Percentiles rank a stretch among this genome's conserved stretches.
phyloP scores from a whole-genome alignment of 2,329 filamentous ascomycete species.

The Aschersonia sp. region DNA sequence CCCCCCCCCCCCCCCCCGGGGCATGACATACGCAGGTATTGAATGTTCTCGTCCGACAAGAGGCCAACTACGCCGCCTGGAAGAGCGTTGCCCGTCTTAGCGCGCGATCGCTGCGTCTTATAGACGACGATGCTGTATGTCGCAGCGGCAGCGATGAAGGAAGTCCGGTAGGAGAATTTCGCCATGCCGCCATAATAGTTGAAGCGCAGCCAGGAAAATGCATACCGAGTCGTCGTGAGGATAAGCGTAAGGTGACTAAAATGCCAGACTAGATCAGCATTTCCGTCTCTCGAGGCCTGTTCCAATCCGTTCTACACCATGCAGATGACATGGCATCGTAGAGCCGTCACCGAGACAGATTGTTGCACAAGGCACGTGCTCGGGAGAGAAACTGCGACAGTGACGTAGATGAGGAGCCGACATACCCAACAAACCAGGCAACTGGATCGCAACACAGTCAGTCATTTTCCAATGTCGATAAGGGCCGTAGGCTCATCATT shows the following conservation, averaged over 20 bases:
- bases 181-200: constrained; percentile 72
- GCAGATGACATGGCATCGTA: background rate
- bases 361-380: background rate
- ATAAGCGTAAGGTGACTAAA: constrained; percentile 75
- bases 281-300: background rate
- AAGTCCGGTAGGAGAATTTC: constrained; percentile 72
- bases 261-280: background rate
- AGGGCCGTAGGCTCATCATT: too few relatives aligned
- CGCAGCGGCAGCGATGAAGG: constrained; percentile 76
- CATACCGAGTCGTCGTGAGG: constrained; percentile 68
- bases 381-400: background rate
- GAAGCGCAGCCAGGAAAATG: constrained; percentile 75
- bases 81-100: constrained; percentile 55
- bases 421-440: constrained; percentile 72
- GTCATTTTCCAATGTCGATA: background rate
- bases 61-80: constrained; percentile 48
- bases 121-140: constrained; percentile 98
- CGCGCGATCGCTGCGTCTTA: constrained; percentile 83
- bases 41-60: constrained; percentile 85
- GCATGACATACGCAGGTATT: constrained; percentile 68
- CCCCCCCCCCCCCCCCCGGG: too few relatives aligned
- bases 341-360: background rate
- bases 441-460: constrained; percentile 26
- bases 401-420: constrained; percentile 12
- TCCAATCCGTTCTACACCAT: background rate